phyloP scores from a whole-genome alignment of 768 basidiomycete species.

The Auricularia sp. region DNA sequence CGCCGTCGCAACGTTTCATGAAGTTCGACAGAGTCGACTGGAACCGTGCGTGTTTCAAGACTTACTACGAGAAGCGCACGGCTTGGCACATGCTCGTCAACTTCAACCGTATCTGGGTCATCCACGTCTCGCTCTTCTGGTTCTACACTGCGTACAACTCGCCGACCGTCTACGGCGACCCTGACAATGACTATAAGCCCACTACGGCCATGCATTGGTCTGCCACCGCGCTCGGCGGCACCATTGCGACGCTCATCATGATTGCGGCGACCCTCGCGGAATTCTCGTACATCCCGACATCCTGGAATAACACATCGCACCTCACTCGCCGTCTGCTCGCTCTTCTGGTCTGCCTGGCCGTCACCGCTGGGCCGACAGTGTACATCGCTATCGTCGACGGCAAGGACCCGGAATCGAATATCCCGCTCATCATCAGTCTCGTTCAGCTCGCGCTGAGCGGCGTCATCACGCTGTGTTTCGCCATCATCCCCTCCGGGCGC shows the following conservation, averaged over 20 bases:
- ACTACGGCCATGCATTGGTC: conserved; percentile 84
- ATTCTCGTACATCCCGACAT: conserved; percentile 95
- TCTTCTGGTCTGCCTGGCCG: conserved; percentile 77
- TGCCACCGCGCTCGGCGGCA: conserved; percentile 87
- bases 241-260: conserved; percentile 94
- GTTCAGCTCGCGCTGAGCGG: conserved; percentile 95
- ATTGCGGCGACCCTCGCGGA: conserved; percentile 87
- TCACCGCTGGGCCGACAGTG: conserved; percentile 88
- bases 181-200: conserved; percentile 32
- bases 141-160: conserved; percentile 95
- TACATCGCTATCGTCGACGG: conserved; percentile 84
- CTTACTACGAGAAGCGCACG: conserved; percentile 94
- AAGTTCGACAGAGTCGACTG: conserved; percentile 95
- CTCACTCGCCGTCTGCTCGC: conserved; percentile 86
- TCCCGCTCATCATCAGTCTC: conserved; percentile 87
- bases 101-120: conserved; percentile 99
- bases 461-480: conserved; percentile 74
- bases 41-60: conserved; percentile 96
- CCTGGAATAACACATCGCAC: conserved; percentile 98
- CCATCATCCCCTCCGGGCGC: conserved; percentile 87
- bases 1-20: conserved; percentile 90
- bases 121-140: conserved; percentile 90
- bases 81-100: conserved; percentile 96
- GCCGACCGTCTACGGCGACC: conserved; percentile 65
- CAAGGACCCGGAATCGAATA: conserved; percentile 41